Conservation (phyloP, 768 basidiomycete species). For the Tephrocybe sp. region DNA sequence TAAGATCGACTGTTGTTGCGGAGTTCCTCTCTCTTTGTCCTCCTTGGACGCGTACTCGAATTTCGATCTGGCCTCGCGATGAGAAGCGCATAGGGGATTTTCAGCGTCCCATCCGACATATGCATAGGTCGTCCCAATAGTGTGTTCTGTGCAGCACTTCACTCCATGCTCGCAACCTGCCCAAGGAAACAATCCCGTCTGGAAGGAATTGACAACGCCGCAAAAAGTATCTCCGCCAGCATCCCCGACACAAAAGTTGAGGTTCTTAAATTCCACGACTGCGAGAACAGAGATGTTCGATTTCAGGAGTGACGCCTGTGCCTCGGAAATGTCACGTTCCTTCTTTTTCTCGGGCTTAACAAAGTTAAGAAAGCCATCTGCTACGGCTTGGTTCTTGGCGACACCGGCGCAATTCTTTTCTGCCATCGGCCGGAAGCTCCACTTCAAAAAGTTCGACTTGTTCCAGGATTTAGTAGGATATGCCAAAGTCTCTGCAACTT, state of each 20-base stretch:
- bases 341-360: background rate
- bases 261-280: conserved; percentile 1
- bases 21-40: background rate
- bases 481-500: background rate
- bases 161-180: background rate
- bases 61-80: background rate
- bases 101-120: background rate
- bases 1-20: background rate
- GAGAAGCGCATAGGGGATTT: background rate
- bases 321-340: background rate
- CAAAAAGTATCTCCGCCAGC: background rate
- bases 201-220: background rate
- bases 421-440: background rate
- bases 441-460: background rate
- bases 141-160: background rate
- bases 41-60: background rate
- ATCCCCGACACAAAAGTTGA: background rate
- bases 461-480: background rate
- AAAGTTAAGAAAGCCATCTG: background rate
- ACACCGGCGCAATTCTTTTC: no score
- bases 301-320: no score
- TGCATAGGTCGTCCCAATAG: background rate
- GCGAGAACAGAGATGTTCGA: background rate
- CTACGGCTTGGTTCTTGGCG: background rate
- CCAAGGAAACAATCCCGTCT: background rate